Base-by-base conservation (phyloP, 129 eudicot species). In the Gnaphalium uliginosum region DNA sequence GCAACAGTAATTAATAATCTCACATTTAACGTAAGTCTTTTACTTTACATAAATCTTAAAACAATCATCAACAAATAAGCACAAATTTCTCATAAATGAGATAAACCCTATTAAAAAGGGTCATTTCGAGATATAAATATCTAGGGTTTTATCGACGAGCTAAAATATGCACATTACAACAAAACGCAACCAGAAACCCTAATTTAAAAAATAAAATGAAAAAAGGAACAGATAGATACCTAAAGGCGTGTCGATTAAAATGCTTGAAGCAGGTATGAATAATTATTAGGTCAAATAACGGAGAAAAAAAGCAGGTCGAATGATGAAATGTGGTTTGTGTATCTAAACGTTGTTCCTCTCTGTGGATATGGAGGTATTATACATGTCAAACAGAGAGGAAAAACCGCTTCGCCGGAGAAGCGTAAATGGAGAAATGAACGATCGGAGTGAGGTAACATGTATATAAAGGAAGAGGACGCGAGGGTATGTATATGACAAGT, bases 111-210 rank as follows among this genome's bases (percentile, higher is more conserved):
- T 39, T 33, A 54, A 15, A 23, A 68, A 59, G 18, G 18, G 9
- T 24, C 68, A 69, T 46, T 78, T 78, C 53, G 69, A 74, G 60
- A 24, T 68, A 67, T 14, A 56, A 33, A 23, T 5, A 35, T 6
- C 21, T 79, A 80, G 79, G 83, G 79, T 80, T 66, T 80, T 26
- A 73, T 57, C 39, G 2, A 8, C 6, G 65, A 27, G n/a, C 22
- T 24, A 41, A 65, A 79, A 80, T 7, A 30, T 14, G 43, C 30
- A 19, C 83, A 64, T 35, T 73, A 56, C 63, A 66, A 1, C 2
- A 8, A 60, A 57, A 6, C 35, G 19, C 8, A 67, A 73, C 4
- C 62, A 0, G 22, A 67, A 73, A 56, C 43, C 70, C 70, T 66
- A 66, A 80, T 26, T 37, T 8, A 27, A 10, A 39, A 4, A 58